Evolutionary conservation across 2,329 filamentous ascomycete genomes (phyloP).

Genomic region (Orbilia javanica): DNA sequence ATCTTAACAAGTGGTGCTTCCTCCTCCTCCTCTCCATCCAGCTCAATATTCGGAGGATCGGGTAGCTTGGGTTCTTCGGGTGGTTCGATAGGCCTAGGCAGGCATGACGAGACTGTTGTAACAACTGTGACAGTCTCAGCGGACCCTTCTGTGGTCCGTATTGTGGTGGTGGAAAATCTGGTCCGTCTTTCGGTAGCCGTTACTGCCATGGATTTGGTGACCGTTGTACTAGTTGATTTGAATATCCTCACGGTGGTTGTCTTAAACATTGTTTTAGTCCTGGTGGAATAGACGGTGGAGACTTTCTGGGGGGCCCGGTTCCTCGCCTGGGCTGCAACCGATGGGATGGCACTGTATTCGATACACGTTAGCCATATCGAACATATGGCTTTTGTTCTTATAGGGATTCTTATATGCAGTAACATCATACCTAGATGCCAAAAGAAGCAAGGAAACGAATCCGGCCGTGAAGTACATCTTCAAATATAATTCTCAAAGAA

Average conservation of each 20-base stretch:
- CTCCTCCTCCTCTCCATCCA: too few species aligned
- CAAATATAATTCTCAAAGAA: background rate
- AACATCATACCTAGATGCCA: background rate
- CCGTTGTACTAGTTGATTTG: background rate
- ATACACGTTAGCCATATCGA: constrained; percentile 1
- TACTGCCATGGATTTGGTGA: background rate
- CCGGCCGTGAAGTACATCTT: background rate
- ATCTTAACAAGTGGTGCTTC: too few species aligned
- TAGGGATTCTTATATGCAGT: background rate
- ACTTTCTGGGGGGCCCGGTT: too few species aligned
- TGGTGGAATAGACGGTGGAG: background rate
- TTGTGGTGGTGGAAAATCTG: background rate
- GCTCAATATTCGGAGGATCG: too few species aligned
- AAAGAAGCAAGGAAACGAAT: background rate
- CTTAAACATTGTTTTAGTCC: background rate
- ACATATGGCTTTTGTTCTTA: background rate
- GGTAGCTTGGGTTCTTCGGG: constrained; percentile 1
- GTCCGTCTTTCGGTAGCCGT: constrained; percentile 5
- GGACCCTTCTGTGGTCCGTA: background rate
- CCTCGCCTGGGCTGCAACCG: background rate
- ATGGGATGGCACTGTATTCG: background rate
- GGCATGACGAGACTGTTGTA: background rate
- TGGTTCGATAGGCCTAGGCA: too few species aligned
- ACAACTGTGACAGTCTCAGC: background rate
- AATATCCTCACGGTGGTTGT: background rate